These are phyloP conservation scores for Suhomyces emberorum DNA, from an alignment of 805 yeast species.

Conservation along the genomic window DNA sequence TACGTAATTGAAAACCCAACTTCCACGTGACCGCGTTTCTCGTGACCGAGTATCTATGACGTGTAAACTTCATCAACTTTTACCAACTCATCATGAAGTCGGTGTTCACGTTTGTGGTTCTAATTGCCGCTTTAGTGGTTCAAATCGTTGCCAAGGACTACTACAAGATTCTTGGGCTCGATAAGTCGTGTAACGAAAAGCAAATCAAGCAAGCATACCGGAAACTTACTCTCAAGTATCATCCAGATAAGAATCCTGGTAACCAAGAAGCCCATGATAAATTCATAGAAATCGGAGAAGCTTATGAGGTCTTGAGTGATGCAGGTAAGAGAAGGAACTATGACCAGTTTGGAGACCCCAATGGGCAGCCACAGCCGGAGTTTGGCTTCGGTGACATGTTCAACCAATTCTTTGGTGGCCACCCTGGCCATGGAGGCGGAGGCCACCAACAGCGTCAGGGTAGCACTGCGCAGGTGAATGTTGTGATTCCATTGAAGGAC, in stretches of 20 bases:
- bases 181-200: slow-evolving; percentile 65
- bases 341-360: slow-evolving; percentile 74
- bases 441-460: slow-evolving; percentile 53
- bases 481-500: slow-evolving; percentile 59
- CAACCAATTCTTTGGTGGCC: slow-evolving; percentile 45
- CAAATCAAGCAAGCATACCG: slow-evolving; percentile 87
- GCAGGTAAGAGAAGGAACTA: slow-evolving; percentile 63
- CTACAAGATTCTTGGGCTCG: slow-evolving; percentile 65
- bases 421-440: slow-evolving; percentile 29
- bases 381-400: slow-evolving; percentile 58
- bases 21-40: too few relatives aligned
- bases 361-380: slow-evolving; percentile 37
- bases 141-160: slow-evolving; percentile 38
- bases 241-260: slow-evolving; percentile 86
- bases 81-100: slow-evolving; percentile 1
- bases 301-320: slow-evolving; percentile 81
- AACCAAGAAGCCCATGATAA: slow-evolving; percentile 79
- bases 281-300: slow-evolving; percentile 90
- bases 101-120: slow-evolving; percentile 5
- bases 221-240: slow-evolving; percentile 76
- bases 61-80: not conserved
- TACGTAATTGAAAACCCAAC: too few relatives aligned
- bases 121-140: slow-evolving; percentile 7
- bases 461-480: slow-evolving; percentile 52
- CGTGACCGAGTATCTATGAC: too few relatives aligned